Conservation (phyloP, 331 rosid species). For the Prunus yedoensis region DNA sequence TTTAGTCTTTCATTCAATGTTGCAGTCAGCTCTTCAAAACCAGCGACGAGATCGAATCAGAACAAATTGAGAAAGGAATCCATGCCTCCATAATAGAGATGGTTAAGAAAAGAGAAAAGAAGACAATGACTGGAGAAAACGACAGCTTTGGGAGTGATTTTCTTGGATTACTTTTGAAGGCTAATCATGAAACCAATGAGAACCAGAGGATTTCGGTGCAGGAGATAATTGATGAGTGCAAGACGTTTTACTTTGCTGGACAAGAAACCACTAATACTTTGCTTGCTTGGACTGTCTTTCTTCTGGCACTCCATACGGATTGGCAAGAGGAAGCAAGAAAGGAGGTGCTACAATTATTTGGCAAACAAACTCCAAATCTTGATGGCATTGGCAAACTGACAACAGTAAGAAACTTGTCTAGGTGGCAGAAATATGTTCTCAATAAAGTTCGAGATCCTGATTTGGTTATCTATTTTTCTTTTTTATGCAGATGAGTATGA, state of each 20-base stretch:
- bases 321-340: conserved; percentile 27
- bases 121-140: neutral
- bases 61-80: conserved; percentile 7
- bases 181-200: conserved; percentile 19
- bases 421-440: neutral
- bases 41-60: conserved; percentile 14
- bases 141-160: conserved; percentile 13
- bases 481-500: conserved; percentile 22
- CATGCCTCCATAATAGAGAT: neutral
- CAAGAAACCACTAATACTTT: too few species aligned
- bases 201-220: conserved; percentile 14
- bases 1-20: neutral
- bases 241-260: neutral
- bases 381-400: conserved; percentile 21
- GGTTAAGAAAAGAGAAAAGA: conserved; percentile 11
- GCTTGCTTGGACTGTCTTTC: too few species aligned
- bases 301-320: neutral
- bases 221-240: conserved; percentile 19
- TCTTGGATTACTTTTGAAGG: conserved; percentile 24
- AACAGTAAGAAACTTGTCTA: conserved; percentile 1
- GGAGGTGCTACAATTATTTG: conserved; percentile 18
- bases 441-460: neutral
- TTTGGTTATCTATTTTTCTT: neutral
- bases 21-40: conserved; percentile 1
- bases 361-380: conserved; percentile 4